These are phyloP conservation scores for Fusarium sp. DNA, from an alignment of 2,329 filamentous ascomycete genomes.

Conservation along the genomic window DNA sequence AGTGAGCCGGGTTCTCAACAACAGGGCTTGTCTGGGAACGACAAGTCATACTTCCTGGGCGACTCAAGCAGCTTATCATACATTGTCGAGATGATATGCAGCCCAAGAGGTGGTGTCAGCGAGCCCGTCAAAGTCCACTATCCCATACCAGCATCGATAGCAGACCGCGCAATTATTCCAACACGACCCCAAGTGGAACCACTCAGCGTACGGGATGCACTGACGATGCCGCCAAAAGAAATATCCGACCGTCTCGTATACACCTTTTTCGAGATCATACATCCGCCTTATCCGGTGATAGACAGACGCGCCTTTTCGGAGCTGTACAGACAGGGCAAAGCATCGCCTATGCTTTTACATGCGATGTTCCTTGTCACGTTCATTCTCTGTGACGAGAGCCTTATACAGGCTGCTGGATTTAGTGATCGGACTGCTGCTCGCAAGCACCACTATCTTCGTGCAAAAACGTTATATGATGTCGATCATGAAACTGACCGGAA, in stretches of 20 bases:
- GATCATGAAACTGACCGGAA: slow-evolving; percentile 24
- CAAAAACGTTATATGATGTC: slow-evolving; percentile 25
- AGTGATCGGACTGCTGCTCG: slow-evolving; percentile 19
- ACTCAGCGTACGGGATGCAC: slow-evolving; percentile 10
- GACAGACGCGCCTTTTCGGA: slow-evolving; percentile 1
- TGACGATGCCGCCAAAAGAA: neutral
- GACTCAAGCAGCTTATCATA: slow-evolving; percentile 32
- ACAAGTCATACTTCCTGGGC: slow-evolving; percentile 14
- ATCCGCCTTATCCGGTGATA: slow-evolving; percentile 24
- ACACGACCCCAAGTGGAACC: slow-evolving; percentile 2
- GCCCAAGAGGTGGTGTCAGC: slow-evolving; percentile 16
- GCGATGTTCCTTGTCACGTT: slow-evolving; percentile 16
- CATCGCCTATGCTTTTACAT: slow-evolving; percentile 11
- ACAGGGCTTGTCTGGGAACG: neutral
- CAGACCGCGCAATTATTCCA: slow-evolving; percentile 8
- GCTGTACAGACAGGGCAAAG: neutral
- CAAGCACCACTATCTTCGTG: slow-evolving; percentile 27
- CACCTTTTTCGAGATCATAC: slow-evolving; percentile 10
- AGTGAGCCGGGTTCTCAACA: neutral
- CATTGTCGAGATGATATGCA: slow-evolving; percentile 34
- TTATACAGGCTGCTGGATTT: slow-evolving; percentile 21
- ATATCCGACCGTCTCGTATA: slow-evolving; percentile 22
- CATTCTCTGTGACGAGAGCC: slow-evolving; percentile 15
- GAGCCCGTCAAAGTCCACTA: slow-evolving; percentile 36
- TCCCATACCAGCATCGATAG: slow-evolving; percentile 31